Evolutionary conservation across 2,329 filamentous ascomycete species (phyloP), one percentile per base, ranked within the genome.

Genomic region (Chaetomium sp.): DNA sequence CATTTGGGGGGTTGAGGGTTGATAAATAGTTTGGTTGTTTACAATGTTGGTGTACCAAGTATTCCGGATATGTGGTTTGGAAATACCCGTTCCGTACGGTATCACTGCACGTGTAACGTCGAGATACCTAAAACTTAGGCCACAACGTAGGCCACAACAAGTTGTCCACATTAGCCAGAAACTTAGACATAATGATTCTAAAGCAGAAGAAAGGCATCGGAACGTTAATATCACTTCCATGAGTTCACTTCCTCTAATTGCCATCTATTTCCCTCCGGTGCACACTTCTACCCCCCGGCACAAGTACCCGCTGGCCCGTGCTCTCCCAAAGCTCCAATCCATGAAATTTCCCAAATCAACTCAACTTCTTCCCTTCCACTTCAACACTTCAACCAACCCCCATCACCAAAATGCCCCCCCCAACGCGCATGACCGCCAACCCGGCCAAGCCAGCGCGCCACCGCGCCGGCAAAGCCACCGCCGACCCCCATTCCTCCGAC

Each of bases 361-460:
- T n/a, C 44, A 32, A 41, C 34, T 14, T 12, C 42, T 37, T 42
- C 5, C 6, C n/a, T n/a, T 34, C 33, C 34, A n/a, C 44, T 1
- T 34, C 44, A 9, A 41, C 6, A 14, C 33, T 10, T 5, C 32
- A 32, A 41, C 11, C 37, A 34, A 19, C 6, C 32, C 10, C 32
- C 37, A 51, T 38, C n/a, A 6, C 56, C 61, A 66, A 46, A 37
- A 82, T 81, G 79, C 85, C 88, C 59, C 83, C 86, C 5, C 37
- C 36, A 10, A 91, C 89, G 70, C 88, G 89, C 67, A 96, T 97
- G 89, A 97, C 92, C 60, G 91, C 91, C 60, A 96, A 96, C 68
- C 91, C 89, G 3, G 74, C 86, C 56, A 85, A 85, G 69, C 88
- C 90, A 32, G 82, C 85, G 63, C 88, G 94, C 55, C 88, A 96